phyloP scores from a whole-genome alignment of 768 basidiomycete genomes.

The Rhodosporidiobolus odoratus region DNA sequence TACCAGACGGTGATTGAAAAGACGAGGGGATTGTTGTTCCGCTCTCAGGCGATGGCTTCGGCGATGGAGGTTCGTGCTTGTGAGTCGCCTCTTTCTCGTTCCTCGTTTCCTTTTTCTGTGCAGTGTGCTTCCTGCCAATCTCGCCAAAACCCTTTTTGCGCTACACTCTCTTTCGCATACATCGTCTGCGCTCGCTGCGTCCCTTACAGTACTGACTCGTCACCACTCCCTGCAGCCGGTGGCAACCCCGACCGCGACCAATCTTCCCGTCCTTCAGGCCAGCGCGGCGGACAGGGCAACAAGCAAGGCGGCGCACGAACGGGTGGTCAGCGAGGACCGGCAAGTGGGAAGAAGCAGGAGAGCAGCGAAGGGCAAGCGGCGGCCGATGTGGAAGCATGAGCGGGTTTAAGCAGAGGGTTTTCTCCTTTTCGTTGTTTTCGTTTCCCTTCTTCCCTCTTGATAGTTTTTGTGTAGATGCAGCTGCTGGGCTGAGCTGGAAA shows the following conservation, averaged over 20 bases:
- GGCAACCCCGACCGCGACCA: constrained; percentile 35
- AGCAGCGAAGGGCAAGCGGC: background rate
- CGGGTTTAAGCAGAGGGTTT: background rate
- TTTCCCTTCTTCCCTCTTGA: background rate
- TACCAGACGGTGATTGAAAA: constrained; percentile 95
- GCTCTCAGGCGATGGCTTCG: constrained; percentile 67
- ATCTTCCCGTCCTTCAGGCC: constrained; percentile 34
- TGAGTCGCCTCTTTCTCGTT: background rate
- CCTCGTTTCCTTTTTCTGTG: background rate
- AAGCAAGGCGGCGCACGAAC: constrained; percentile 10
- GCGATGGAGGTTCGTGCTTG: constrained; percentile 39
- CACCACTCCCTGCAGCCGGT: constrained; percentile 2
- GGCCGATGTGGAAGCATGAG: background rate
- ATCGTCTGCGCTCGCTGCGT: too few relatives aligned
- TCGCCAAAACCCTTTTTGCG: too few relatives aligned
- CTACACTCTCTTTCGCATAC: too few relatives aligned
- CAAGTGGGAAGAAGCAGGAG: constrained; percentile 3
- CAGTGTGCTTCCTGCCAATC: too few relatives aligned
- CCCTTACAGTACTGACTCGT: background rate
- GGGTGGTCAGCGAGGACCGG: constrained; percentile 8
- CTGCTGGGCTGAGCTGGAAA: background rate
- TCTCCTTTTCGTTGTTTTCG: background rate
- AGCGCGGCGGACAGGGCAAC: constrained; percentile 37
- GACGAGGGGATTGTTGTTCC: constrained; percentile 81
- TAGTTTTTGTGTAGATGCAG: background rate